phyloP scores from a whole-genome alignment of 208 protist species.

The Leishmania guyanensis region DNA sequence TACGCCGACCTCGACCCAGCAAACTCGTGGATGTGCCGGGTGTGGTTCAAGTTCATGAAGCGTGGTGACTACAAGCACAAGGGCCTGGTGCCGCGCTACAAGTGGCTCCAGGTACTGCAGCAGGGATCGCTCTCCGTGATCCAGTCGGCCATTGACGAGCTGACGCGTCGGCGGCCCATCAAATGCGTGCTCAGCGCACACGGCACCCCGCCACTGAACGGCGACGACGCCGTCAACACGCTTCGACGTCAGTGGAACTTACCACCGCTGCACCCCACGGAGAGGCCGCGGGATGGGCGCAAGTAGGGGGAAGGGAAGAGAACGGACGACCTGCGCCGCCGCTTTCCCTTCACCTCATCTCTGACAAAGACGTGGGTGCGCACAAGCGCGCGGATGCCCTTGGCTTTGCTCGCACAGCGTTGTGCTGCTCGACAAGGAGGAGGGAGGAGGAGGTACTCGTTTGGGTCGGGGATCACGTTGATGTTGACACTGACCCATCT shows the following conservation, averaged over 20 bases:
- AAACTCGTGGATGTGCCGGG: conserved; percentile 90
- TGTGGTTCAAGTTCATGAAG: conserved; percentile 92
- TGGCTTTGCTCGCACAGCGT: background rate
- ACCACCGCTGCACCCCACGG: conserved; percentile 37
- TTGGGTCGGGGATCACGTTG: background rate
- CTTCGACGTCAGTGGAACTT: conserved; percentile 75
- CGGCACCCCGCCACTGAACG: conserved; percentile 64
- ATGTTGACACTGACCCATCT: background rate
- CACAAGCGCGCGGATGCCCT: background rate
- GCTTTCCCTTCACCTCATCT: background rate
- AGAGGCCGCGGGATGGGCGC: conserved; percentile 3
- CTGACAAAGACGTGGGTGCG: background rate
- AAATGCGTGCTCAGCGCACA: conserved; percentile 60
- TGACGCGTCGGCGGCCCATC: conserved; percentile 57
- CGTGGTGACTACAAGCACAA: conserved; percentile 74
- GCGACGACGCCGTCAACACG: conserved; percentile 44
- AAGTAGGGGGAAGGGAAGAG: background rate
- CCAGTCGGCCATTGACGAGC: conserved; percentile 47
- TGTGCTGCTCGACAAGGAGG: background rate
- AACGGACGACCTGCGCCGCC: background rate
- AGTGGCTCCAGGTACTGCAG: conserved; percentile 67
- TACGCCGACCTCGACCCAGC: conserved; percentile 84
- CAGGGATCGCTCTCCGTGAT: conserved; percentile 46
- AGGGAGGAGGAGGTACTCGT: no score
- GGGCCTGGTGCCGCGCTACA: conserved; percentile 69